Conservation (phyloP, 805 yeast species). For the Blastobotrys attinorum region DNA sequence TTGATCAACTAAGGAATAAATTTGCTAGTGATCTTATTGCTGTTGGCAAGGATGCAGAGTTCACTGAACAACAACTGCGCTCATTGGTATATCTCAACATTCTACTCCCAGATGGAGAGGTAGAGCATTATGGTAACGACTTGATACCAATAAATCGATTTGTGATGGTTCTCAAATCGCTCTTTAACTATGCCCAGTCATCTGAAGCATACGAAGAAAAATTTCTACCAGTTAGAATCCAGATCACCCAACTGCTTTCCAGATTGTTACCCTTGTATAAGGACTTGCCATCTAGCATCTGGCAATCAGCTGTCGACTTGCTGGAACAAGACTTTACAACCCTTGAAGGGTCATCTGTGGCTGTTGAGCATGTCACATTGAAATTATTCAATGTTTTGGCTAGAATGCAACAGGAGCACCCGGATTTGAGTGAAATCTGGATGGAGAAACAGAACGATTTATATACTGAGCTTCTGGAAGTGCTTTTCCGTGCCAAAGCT, state of each 20-base stretch:
- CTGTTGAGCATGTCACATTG: slow-evolving; percentile 41
- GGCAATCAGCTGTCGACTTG: slow-evolving; percentile 11
- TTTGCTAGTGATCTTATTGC: slow-evolving; percentile 54
- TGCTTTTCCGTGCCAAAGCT: slow-evolving; percentile 13
- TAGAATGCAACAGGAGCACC: slow-evolving; percentile 17
- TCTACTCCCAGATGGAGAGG: slow-evolving; percentile 38
- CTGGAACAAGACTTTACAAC: slow-evolving; percentile 14
- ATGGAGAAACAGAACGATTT: slow-evolving; percentile 32
- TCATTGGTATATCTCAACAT: slow-evolving; percentile 42
- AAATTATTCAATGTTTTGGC: slow-evolving; percentile 33
- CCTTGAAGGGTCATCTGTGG: slow-evolving; percentile 16
- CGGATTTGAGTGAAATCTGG: slow-evolving; percentile 24
- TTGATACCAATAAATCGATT: slow-evolving; percentile 58
- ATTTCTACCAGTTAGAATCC: slow-evolving; percentile 45
- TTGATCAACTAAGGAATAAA: slow-evolving; percentile 47
- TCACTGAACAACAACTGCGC: too few species aligned
- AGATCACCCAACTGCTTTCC: slow-evolving; percentile 40
- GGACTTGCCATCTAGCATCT: slow-evolving; percentile 6
- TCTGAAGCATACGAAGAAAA: slow-evolving; percentile 51
- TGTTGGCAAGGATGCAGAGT: neutral
- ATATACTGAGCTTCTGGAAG: slow-evolving; percentile 38
- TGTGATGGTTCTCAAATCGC: slow-evolving; percentile 48
- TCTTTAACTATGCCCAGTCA: slow-evolving; percentile 53
- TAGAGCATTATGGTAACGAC: slow-evolving; percentile 27
- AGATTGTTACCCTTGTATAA: slow-evolving; percentile 16